Evolutionary conservation across 2,329 filamentous ascomycete genomes (phyloP), one percentile per base, ranked within the genome.

Genomic region (Fusarium domesticum): DNA sequence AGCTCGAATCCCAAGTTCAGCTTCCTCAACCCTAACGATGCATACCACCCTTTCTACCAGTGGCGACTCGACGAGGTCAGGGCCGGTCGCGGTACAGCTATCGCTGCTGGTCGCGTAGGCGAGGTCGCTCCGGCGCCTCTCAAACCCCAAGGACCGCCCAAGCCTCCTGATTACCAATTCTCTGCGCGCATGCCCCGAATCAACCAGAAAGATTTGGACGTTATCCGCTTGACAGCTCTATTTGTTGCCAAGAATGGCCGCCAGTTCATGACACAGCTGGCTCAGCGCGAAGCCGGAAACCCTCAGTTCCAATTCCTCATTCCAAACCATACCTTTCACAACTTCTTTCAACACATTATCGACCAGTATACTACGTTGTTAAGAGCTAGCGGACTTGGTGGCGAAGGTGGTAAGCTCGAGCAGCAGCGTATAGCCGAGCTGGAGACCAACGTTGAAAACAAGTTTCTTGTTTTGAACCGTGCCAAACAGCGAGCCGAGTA

Each of bases 111-210:
- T 40, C 80, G 87, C 56, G 78, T 77, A 34, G 84, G 78, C 46
- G 87, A 90, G 57, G 70, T 74, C 12, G 73, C 73, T 33, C 70
- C 66, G 14, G 71, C 73, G 39, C 72, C 71, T 31, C 73, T 73
- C 43, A 89, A 87, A 64, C 84, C 89, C 34, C 81, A 87, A 66
- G 92, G 91, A 17, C 92, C 92, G 6, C 83, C 85, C 34, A 83
- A 91, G 61, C 93, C 93, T 14, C 80, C 87, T 45, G 86, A 91
- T 59, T 97, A 95, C 63, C 81, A 87, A 57, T 98, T 96, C 72
- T 96, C 89, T 43, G 91, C 93, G 57, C 87, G 91, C 64, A 96
- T 97, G 89, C 93, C 93, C 45, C 92, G 91, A 57, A 96, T 98
- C 71, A 96, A 86, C 69, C 89, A 95, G 53, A 88, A 95, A 68